phyloP scores from a whole-genome alignment of 1,139 yeast species.

The Martiniozyma asiatica region DNA sequence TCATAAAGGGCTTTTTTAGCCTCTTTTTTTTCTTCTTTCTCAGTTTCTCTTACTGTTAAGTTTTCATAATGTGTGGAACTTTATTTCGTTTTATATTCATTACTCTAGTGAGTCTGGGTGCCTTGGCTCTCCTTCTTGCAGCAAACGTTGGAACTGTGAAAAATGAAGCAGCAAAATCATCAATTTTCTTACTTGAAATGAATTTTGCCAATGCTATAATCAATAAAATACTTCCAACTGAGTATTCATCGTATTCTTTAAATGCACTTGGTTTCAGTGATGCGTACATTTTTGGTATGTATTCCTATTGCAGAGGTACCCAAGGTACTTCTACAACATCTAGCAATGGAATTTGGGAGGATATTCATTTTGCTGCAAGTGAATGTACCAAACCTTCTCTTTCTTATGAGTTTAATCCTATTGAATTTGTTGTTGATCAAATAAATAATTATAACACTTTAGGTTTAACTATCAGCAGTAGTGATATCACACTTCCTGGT shows the following conservation, averaged over 20 bases:
- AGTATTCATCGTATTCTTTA: slow-evolving; percentile 8
- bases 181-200: slow-evolving; percentile 30
- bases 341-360: slow-evolving; percentile 7
- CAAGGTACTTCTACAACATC: slow-evolving; percentile 17
- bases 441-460: slow-evolving; percentile 18
- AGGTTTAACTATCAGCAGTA: slow-evolving; percentile 12
- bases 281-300: slow-evolving; percentile 51
- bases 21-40: background rate
- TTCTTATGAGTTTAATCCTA: slow-evolving; percentile 42
- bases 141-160: slow-evolving; percentile 14
- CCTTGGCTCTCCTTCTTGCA: slow-evolving; percentile 9
- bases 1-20: too few relatives aligned
- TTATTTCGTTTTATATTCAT: slow-evolving; percentile 3
- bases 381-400: slow-evolving; percentile 44
- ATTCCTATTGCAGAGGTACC: slow-evolving; percentile 66
- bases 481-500: slow-evolving; percentile 22
- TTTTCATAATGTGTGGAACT: slow-evolving; percentile 1
- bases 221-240: slow-evolving; percentile 11
- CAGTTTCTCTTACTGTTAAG: background rate
- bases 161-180: slow-evolving; percentile 24
- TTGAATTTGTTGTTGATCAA: slow-evolving; percentile 32
- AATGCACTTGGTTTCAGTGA: slow-evolving; percentile 41
- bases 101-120: slow-evolving; percentile 7
- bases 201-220: slow-evolving; percentile 24
- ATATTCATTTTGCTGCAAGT: slow-evolving; percentile 31